phyloP scores from a whole-genome alignment of 148 eudicot species.

The Fallopia convolvulus region DNA sequence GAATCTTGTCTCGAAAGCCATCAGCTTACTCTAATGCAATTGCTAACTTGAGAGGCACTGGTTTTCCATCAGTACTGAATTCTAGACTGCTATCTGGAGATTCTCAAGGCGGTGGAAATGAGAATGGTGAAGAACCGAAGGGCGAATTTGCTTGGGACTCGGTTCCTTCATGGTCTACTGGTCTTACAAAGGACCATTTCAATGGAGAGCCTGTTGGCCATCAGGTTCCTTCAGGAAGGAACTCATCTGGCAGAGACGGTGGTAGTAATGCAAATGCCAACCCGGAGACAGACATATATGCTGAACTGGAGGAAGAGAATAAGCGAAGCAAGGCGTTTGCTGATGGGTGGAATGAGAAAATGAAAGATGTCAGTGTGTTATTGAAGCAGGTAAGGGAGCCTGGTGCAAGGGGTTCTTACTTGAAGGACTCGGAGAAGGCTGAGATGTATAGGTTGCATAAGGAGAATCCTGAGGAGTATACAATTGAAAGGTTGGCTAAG shows the following conservation, averaged over 20 bases:
- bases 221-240: slow-evolving; percentile 17
- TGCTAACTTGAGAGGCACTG: slow-evolving; percentile 11
- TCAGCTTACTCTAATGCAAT: slow-evolving; percentile 1
- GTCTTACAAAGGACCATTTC: slow-evolving; percentile 70
- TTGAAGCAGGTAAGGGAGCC: slow-evolving; percentile 77
- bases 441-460: slow-evolving; percentile 84
- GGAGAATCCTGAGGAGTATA: slow-evolving; percentile 83
- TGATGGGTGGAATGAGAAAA: slow-evolving; percentile 32
- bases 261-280: slow-evolving; percentile 7
- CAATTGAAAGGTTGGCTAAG: slow-evolving; percentile 62
- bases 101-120: slow-evolving; percentile 21
- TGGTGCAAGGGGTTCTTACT: slow-evolving; percentile 76
- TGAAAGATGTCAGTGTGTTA: slow-evolving; percentile 34
- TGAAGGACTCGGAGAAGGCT: slow-evolving; percentile 85
- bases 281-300: slow-evolving; percentile 19
- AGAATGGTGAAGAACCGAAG: slow-evolving; percentile 13
- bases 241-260: background rate
- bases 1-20: slow-evolving; percentile 20
- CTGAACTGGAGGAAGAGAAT: slow-evolving; percentile 24
- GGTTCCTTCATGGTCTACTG: slow-evolving; percentile 65
- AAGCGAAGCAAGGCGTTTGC: slow-evolving; percentile 19
- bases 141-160: slow-evolving; percentile 43
- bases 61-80: slow-evolving; percentile 9
- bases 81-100: slow-evolving; percentile 29
- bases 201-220: slow-evolving; percentile 76